Evolutionary conservation across 257 asterid genomes (phyloP), one percentile per base, ranked within the genome.

Genomic region (Solanum peruvianum): DNA sequence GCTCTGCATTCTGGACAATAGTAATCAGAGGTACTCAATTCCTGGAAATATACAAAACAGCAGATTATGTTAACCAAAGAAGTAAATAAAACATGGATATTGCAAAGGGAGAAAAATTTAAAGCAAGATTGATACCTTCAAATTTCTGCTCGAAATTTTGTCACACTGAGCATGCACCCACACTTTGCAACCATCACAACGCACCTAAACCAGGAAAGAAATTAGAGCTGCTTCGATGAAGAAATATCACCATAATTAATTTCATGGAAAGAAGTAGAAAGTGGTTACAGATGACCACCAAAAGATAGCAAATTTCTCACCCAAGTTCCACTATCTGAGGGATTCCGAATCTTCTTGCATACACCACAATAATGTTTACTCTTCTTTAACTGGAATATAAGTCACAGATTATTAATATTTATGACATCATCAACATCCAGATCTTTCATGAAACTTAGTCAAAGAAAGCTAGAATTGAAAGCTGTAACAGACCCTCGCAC

Each of bases 1-100:
- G 99, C 99, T 91, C 93, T 94, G 96, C 99, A 97, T 94, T 95
- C 99, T 84, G 99, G 99, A 91, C 99, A 97, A 86, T 91, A 94
- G 88, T 97, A 95, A 87, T 94, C 96, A 88, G 92, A 86, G 88
- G 92, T 86, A 84, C 91, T 95, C 83, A 93, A 89, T 89, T 91
- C 96, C 99, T 97, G 87, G 27, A 90, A 87, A 86, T 90, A 88
- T 56, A 85, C 66, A 47, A 75, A 90, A 90, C 86, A 69, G 71
- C 45, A 72, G 82, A 58, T 44, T 47, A 70, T 18, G 81, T 70
- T 29, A 45, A 47, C 37, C 64, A 70, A 47, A 73, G 60, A 52
- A 25, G 84, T 49, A 67, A 31, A 83, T 29, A 72, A 11, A 84
- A 80, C 83, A 78, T 86, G 88, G 80, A 71, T 71, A 84, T 88